Conservation (phyloP, 1,139 yeast genomes). For the Insectozyma bohioensis region DNA sequence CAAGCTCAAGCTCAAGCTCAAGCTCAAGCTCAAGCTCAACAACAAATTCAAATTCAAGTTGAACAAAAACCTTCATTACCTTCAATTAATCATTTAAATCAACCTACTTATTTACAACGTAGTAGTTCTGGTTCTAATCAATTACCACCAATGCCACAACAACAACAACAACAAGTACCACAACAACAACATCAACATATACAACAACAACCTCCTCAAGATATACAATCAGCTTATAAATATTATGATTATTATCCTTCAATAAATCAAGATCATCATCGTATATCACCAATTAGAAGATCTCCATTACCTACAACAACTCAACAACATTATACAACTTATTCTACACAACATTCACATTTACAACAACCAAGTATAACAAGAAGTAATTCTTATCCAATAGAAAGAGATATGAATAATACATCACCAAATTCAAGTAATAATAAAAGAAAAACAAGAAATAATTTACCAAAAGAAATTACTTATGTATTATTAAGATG, state of each 20-base stretch:
- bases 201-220: slow-evolving; percentile 2
- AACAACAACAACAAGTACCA: slow-evolving; percentile 3
- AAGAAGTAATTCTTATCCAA: slow-evolving; percentile 7
- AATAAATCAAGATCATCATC: slow-evolving; percentile 6
- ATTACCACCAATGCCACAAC: slow-evolving; percentile 3
- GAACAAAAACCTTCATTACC: slow-evolving; percentile 7
- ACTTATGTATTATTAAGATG: slow-evolving; percentile 79
- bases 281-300: slow-evolving; percentile 7
- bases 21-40: too few relatives aligned
- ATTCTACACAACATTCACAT: slow-evolving; percentile 4
- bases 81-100: slow-evolving; percentile 9
- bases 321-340: slow-evolving; percentile 5
- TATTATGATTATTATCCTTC: slow-evolving; percentile 8
- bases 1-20: too few relatives aligned
- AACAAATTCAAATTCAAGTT: too few relatives aligned
- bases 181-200: slow-evolving; percentile 4
- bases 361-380: slow-evolving; percentile 3
- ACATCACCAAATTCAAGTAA: not conserved
- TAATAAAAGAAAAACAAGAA: slow-evolving; percentile 52
- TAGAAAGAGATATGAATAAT: slow-evolving; percentile 1
- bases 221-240: slow-evolving; percentile 3
- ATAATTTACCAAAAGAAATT: slow-evolving; percentile 85
- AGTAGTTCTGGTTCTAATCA: too few relatives aligned
- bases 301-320: slow-evolving; percentile 8
- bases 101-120: slow-evolving; percentile 2